Evolutionary conservation across 2,329 filamentous ascomycete species (phyloP).

Genomic region (Mollisia scopiformis): DNA sequence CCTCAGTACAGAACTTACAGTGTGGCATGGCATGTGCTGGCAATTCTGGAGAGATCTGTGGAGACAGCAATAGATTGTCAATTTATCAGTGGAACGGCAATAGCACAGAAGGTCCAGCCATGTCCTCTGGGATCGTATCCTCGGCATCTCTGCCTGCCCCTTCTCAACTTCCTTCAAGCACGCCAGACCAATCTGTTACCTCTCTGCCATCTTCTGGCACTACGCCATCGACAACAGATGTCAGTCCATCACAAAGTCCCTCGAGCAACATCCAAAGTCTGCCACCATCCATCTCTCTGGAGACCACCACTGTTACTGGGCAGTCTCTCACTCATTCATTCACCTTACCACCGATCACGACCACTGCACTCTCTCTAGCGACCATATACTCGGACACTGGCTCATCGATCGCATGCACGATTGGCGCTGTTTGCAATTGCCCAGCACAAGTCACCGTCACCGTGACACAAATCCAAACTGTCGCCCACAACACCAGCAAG

Average conservation of each 20-base stretch:
- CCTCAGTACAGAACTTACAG: neutral
- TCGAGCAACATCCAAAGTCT: too few species aligned
- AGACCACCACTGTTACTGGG: neutral
- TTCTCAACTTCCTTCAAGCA: neutral
- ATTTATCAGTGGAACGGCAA: neutral
- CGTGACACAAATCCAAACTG: neutral
- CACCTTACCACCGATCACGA: neutral
- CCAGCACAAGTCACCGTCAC: neutral
- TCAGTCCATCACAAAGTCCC: neutral
- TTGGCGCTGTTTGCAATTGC: neutral
- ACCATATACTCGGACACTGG: neutral
- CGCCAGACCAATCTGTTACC: too few species aligned
- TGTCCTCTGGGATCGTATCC: neutral
- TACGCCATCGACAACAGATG: neutral
- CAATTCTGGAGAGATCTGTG: neutral
- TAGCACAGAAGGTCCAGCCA: neutral
- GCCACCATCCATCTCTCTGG: too few species aligned
- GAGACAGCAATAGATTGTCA: neutral
- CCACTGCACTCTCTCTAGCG: neutral
- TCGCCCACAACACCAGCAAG: neutral
- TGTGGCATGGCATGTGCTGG: slow-evolving; percentile 2
- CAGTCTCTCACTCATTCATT: neutral
- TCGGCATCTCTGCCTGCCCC: neutral
- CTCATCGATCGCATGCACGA: neutral
- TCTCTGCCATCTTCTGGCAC: neutral